Evolutionary conservation across 106 monocot genomes (phyloP).

Genomic region (Dioscorea dumetorum): DNA sequence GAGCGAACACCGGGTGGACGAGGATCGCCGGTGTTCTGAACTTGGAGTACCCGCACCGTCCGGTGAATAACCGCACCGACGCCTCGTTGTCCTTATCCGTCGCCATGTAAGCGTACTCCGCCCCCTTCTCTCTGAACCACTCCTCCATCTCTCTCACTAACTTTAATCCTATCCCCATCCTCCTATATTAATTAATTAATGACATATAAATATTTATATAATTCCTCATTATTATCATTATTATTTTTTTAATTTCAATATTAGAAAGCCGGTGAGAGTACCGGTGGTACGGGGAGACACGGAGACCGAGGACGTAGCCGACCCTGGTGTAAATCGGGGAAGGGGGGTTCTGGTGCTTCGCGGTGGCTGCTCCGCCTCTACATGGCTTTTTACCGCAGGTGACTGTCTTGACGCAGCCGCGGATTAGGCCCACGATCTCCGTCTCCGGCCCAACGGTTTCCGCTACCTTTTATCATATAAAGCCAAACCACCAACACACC

Average conservation of each 20-base stretch:
- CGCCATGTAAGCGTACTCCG: conserved; percentile 86
- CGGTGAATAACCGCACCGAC: conserved; percentile 53
- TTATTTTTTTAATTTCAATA: neutral
- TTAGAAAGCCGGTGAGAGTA: conserved; percentile 5
- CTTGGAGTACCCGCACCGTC: conserved; percentile 57
- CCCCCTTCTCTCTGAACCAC: conserved; percentile 53
- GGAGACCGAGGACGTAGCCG: conserved; percentile 71
- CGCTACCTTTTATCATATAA: conserved; percentile 27
- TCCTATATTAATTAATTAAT: conserved; percentile 19
- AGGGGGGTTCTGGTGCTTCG: neutral
- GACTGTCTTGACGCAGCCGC: conserved; percentile 68
- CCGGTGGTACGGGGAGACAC: conserved; percentile 59
- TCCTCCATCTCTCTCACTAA: conserved; percentile 49
- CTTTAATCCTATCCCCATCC: conserved; percentile 49
- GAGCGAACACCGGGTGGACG: conserved; percentile 69
- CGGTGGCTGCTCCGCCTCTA: conserved; percentile 5
- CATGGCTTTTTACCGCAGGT: conserved; percentile 42
- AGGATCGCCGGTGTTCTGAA: conserved; percentile 68
- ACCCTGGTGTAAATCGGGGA: conserved; percentile 32
- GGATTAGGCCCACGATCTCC: conserved; percentile 57
- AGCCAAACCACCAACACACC: neutral
- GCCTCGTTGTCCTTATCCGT: conserved; percentile 67
- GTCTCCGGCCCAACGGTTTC: conserved; percentile 33
- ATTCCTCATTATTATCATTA: too few relatives aligned
- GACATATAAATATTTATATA: too few relatives aligned